Base-by-base conservation (phyloP, 2,329 filamentous ascomycete genomes). In the Pseudomassariella vexata region DNA sequence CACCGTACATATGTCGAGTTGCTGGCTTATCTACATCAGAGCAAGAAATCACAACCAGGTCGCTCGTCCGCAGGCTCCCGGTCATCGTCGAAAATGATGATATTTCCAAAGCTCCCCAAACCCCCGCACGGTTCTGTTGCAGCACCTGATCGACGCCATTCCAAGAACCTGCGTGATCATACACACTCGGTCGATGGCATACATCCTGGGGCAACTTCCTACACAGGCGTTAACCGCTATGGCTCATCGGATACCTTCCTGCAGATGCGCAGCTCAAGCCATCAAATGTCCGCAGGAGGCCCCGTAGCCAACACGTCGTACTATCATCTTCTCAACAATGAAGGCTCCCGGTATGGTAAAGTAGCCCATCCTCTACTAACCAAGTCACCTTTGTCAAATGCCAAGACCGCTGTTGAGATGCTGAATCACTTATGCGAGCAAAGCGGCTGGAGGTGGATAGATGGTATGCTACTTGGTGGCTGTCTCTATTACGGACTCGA, bases 401-500 rank as follows among this genome's bases (percentile, higher is more conserved):
- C 86, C 7, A 73, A 68, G 28, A 66, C 73, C 6, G 83, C 84
- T 3, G 59, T 94, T 14, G 76, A 85, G 22, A 76, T 87, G 48
- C 66, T 95, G 14, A 79, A 76, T 11, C 76, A 69, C 41, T 62
- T 94, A 6, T 94, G 87, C 52, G 78, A 84, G 47, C 82, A 90
- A 53, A 86, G 82, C 48, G 73, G 71, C 8, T 92, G 86, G 85
- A 75, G 79, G 46, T 98, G 92, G 92, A 74, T 88, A 32, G 90
- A 96, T 52, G 92, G 92, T 3, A 89, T 96, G 66, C 67, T 96
- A 23, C 67, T 96, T 6, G 87, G 85, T 23, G 92, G 92, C 3
- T 96, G 92, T 60, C 67, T 98, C 36, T 82, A 90, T 30, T 96
- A 96, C 61, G 89, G 85, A 6, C 63, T 96, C 10, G 86, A 87